Base-by-base conservation (phyloP, 768 basidiomycete genomes). In the Rhodotorula diobovata region DNA sequence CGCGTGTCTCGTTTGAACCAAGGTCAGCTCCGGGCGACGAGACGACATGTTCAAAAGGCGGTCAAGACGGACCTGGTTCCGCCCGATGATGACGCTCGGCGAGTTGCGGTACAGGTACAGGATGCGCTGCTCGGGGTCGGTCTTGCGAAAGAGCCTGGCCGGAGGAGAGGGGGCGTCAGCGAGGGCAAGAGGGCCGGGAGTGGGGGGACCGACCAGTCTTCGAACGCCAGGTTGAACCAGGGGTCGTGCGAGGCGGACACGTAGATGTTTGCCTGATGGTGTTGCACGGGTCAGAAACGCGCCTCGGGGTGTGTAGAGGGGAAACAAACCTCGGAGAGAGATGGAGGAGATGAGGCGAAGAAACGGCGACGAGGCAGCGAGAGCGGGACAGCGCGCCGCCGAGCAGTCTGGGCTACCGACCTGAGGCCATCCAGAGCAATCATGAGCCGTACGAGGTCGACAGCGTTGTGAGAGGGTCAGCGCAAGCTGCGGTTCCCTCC, bases 31-130 rank as follows among this genome's bases (percentile, higher is more conserved):
- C n/a, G 10, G 53, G 32, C 32, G 53, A 30, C 43, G 18, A n/a
- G n/a, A n/a, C n/a, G n/a, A n/a, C n/a, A n/a, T n/a, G 41, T 30
- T n/a, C 25, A 28, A 50, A 28, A 53, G 11, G 46, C 32, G 30
- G 11, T 32, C 50, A 2, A 11, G 21, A 70, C 81, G 37, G 32
- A 84, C 84, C 72, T 85, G 96, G 79, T 97, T 94, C 63, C 95
- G 84, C 0, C 95, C 95, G 65, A 98, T 91, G 64, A 99, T 85
- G 28, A 98, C 91, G 77, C 93, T 93, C 6, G 93, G 91, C 0
- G 81, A 79, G 78, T 97, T 90, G 41, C 91, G 87, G 80, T 97
- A 99, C 65, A 99, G 81, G 57, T 96, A 84, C 30, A 99, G 84
- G 53, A 94, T 83, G 2, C 93, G 91, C 48, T 84, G 81, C 8